Conservation (phyloP, 495 filamentous ascomycete genomes). For the Penicillium antarcticum region DNA sequence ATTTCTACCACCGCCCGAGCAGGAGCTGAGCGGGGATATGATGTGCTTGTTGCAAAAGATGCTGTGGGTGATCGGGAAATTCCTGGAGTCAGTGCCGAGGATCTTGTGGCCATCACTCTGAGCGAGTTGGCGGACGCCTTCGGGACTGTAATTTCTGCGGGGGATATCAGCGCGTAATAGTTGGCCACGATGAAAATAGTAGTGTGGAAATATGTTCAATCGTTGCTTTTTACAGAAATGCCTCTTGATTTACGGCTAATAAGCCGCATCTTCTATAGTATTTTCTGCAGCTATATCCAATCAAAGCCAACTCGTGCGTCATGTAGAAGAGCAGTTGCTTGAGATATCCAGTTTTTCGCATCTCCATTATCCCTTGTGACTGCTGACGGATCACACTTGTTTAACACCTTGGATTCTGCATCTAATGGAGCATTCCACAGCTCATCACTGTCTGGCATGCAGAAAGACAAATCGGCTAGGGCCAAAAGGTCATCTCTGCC, state of each 20-base stretch:
- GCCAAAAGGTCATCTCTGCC: conserved; percentile 7
- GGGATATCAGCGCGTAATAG: too few species aligned
- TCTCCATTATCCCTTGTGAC: conserved; percentile 6
- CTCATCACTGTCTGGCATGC: conserved; percentile 19
- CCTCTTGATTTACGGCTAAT: not conserved
- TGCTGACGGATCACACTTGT: not conserved
- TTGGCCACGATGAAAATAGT: not conserved
- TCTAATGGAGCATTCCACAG: conserved; percentile 11
- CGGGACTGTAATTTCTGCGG: too few species aligned
- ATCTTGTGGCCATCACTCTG: too few species aligned
- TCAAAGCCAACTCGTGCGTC: conserved; percentile 7
- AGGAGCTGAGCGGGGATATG: too few species aligned
- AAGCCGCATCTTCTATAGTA: not conserved
- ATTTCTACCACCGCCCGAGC: too few species aligned
- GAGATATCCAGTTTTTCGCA: conserved; percentile 7
- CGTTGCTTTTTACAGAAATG: too few species aligned
- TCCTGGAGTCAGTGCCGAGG: too few species aligned
- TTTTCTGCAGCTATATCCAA: conserved; percentile 5
- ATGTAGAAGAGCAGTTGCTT: conserved; percentile 1
- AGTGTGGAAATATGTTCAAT: too few species aligned
- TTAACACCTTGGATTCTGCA: not conserved
- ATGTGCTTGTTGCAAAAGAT: too few species aligned
- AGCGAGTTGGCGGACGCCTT: too few species aligned
- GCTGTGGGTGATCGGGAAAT: too few species aligned
- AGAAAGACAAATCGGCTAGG: conserved; percentile 13